phyloP scores from a whole-genome alignment of 495 filamentous ascomycete genomes.

The Neurospora terricola region DNA sequence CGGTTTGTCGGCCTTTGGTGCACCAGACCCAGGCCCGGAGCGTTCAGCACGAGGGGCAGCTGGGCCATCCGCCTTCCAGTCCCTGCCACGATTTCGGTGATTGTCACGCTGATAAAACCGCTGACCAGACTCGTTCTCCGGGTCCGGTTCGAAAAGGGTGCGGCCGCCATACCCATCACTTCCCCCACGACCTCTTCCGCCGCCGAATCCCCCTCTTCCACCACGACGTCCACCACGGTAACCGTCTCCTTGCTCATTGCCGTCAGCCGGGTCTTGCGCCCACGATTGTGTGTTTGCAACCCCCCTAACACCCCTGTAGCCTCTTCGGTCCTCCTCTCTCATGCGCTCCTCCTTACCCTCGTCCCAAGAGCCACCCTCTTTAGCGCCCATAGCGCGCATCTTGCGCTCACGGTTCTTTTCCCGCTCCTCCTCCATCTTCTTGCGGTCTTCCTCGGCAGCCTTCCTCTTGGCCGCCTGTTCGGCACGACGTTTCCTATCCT shows the following conservation, averaged over 20 bases:
- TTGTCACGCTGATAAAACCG: neutral
- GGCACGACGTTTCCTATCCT: conserved; percentile 33
- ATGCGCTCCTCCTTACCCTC: conserved; percentile 30
- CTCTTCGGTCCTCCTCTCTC: conserved; percentile 19
- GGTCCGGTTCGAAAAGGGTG: neutral
- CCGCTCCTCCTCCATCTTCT: conserved; percentile 40
- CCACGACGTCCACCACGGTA: conserved; percentile 17
- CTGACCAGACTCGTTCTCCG: neutral
- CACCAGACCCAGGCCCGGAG: conserved; percentile 3
- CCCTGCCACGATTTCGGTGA: neutral
- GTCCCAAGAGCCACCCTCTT: conserved; percentile 36
- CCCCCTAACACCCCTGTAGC: conserved; percentile 29
- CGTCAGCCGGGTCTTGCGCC: conserved; percentile 5
- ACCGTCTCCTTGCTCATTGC: conserved; percentile 9
- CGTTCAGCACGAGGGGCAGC: neutral
- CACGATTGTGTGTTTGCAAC: neutral
- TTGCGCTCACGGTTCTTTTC: conserved; percentile 38
- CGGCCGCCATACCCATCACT: conserved; percentile 5
- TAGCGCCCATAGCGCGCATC: conserved; percentile 33
- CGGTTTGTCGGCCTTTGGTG: conserved; percentile 11
- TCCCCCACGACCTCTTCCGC: conserved; percentile 10
- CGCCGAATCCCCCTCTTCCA: conserved; percentile 12
- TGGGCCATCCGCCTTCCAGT: neutral
- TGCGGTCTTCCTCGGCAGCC: conserved; percentile 30
- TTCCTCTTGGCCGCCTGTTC: conserved; percentile 31